These are phyloP conservation scores for Neurospora sp. DNA, from an alignment of 495 filamentous ascomycete genomes.

Conservation along the genomic window DNA sequence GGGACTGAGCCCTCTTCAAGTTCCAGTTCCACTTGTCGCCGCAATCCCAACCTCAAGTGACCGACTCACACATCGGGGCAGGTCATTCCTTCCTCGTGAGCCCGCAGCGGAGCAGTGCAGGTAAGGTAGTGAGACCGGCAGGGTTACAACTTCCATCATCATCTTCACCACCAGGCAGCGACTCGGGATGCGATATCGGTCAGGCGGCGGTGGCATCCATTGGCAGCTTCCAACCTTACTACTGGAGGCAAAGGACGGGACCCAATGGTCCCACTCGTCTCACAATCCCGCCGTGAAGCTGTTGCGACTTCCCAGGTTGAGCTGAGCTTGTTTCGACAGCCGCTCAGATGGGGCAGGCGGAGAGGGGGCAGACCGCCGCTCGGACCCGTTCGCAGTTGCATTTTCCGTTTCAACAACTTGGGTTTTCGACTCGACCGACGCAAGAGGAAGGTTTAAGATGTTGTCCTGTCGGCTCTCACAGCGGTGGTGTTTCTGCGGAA, in stretches of 20 bases:
- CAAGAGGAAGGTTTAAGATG: not conserved
- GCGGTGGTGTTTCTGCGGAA: not conserved
- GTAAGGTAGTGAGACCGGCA: not conserved
- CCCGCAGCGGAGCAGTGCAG: not conserved
- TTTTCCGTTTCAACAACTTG: not conserved
- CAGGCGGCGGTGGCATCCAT: not conserved
- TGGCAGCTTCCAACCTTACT: not conserved
- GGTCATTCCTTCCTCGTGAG: not conserved
- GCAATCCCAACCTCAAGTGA: not conserved
- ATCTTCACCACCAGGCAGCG: not conserved
- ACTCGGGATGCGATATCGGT: not conserved
- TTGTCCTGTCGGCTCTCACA: not conserved
- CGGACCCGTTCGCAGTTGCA: not conserved
- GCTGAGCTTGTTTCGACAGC: not conserved
- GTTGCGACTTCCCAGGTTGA: not conserved
- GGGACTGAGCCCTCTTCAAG: not conserved
- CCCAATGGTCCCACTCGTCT: too few species aligned
- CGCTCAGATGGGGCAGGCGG: not conserved
- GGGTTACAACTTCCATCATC: not conserved
- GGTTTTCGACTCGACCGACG: not conserved
- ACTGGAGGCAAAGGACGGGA: not conserved
- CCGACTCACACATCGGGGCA: not conserved
- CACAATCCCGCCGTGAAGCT: not conserved
- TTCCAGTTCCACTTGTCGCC: not conserved
- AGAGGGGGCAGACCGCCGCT: not conserved